These are phyloP conservation scores for Lojkania enalia DNA, from an alignment of 2,329 filamentous ascomycete genomes.

Conservation along the genomic window DNA sequence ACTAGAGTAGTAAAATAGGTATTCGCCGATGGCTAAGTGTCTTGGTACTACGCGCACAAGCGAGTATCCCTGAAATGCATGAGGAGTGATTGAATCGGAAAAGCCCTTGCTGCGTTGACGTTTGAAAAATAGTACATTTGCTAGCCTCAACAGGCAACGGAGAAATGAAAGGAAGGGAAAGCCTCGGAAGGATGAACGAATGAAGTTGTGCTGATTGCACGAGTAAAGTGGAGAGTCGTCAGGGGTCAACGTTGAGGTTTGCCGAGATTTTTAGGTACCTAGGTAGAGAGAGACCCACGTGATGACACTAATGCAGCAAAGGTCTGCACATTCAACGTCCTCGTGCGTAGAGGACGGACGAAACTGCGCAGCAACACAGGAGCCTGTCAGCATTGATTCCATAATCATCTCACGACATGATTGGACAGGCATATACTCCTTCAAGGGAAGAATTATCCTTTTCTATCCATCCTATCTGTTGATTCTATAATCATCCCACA, in stretches of 20 bases:
- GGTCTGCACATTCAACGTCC: no score
- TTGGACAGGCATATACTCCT: no score
- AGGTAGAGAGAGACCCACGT: no score
- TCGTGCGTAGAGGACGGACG: no score
- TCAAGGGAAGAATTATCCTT: no score
- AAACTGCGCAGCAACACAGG: no score
- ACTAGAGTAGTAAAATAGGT: conserved; percentile 5
- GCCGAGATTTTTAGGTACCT: neutral
- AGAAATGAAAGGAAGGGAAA: neutral
- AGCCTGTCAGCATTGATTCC: no score
- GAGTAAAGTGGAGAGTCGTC: conserved; percentile 2
- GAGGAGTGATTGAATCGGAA: no score
- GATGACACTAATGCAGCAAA: neutral
- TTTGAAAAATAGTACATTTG: neutral
- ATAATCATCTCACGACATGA: no score
- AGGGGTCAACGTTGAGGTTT: neutral
- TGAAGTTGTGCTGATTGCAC: neutral
- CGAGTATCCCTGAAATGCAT: no score
- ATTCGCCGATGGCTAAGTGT: conserved; percentile 15
- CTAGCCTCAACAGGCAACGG: neutral
- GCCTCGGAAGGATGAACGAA: conserved; percentile 1
- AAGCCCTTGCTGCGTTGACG: neutral
- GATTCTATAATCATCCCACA: no score
- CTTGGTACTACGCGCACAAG: conserved; percentile 3
- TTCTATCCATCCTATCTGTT: no score